Evolutionary conservation across 1,139 yeast species (phyloP), one percentile per base, ranked within the genome.

Genomic region (Yamadazyma friedrichii): DNA sequence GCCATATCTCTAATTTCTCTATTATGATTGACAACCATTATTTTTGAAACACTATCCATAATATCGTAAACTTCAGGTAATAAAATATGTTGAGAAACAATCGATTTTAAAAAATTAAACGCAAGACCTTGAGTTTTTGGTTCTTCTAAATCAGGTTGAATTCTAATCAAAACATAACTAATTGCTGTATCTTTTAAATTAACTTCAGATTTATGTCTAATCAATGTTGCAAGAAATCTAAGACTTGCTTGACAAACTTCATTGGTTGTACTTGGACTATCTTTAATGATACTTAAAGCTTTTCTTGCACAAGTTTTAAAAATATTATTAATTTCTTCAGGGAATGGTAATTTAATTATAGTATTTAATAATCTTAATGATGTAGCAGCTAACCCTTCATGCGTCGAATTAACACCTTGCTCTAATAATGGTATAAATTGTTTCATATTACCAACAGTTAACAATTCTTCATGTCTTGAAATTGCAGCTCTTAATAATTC

Each of bases 1-100:
- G 98, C 82, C 64, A 87, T 82, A 54, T 87, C 94, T 46, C 98
- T 76, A 40, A 91, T 86, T 54, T 84, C 89, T 42, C 78, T 78
- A 9, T 93, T 75, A 48, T 89, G 96, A 59, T 88, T 88, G 1
- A 96, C 93, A 24, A 93, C 82, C 96, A 94, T 87, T 27, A 89
- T 84, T 45, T 81, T 79, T 3, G 95, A 76, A 3, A 91, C 84
- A 39, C 75, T 75, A 47, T 88, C 95, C 84, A 93, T 84, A 4
- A 86, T 76, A 52, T 91, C 98, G 56, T 94, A 93, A 2, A 94
- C 77, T 58, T 93, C 98, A 0, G 98, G 93, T 30, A 91, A 68
- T 75, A 85, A 70, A 13, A 87, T 69, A 53, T 83, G 91, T 48
- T 84, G 82, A 9, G 85, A 64, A 33, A 91, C 74, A 24, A 91